Percentiles rank a stretch among this genome's conserved stretches.
phyloP scores from a whole-genome alignment of 768 basidiomycete genomes.

The Xerocomus brunneocitrinus region DNA sequence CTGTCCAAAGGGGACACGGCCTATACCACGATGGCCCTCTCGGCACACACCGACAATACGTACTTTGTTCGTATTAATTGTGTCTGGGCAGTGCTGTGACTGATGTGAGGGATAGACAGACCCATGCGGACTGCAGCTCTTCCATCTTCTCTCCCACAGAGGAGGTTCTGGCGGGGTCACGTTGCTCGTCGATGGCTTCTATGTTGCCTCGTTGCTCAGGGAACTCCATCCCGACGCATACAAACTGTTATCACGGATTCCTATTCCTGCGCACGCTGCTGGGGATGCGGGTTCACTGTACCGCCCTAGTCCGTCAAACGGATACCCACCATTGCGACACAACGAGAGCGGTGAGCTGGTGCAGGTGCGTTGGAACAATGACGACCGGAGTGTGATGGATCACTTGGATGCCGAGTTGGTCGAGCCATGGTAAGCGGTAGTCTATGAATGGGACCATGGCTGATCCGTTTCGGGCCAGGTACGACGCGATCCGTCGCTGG shows the following conservation, averaged over 20 bases:
- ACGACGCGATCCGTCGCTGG: constrained; percentile 79
- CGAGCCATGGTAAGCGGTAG: constrained; percentile 58
- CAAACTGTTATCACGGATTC: constrained; percentile 58
- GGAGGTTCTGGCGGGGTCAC: constrained; percentile 82
- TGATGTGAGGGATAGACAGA: constrained; percentile 57
- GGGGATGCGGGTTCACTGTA: constrained; percentile 64
- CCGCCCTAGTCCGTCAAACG: constrained; percentile 49
- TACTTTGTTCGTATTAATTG: constrained; percentile 36
- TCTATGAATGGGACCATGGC: not conserved
- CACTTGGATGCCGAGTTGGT: constrained; percentile 54
- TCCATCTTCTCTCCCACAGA: constrained; percentile 85
- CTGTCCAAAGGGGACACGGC: constrained; percentile 90
- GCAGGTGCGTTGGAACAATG: constrained; percentile 92
- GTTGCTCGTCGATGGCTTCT: constrained; percentile 94
- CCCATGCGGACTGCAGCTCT: constrained; percentile 92
- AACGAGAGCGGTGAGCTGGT: constrained; percentile 59
- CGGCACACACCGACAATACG: constrained; percentile 77
- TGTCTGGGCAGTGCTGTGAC: constrained; percentile 3
- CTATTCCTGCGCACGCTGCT: constrained; percentile 82
- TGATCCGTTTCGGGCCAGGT: constrained; percentile 40
- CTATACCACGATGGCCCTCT: constrained; percentile 84
- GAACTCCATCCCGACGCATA: constrained; percentile 70
- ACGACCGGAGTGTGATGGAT: constrained; percentile 82
- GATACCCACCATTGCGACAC: constrained; percentile 71
- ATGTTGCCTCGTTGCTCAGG: constrained; percentile 77